phyloP scores from a whole-genome alignment of 257 asterid genomes.

The Lantana camara region DNA sequence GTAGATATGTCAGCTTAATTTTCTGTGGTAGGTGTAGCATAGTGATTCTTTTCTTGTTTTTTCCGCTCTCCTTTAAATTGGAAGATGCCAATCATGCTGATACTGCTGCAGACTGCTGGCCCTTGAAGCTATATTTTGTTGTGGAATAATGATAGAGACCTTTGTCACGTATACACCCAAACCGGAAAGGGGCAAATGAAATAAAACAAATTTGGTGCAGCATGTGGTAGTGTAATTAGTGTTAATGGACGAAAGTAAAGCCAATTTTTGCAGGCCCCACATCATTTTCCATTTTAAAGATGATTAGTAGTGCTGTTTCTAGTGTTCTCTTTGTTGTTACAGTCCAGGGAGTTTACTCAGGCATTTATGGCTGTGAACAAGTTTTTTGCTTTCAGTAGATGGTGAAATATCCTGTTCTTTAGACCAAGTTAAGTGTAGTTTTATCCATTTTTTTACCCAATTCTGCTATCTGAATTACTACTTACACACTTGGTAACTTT shows the following conservation, averaged over 20 bases:
- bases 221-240: slow-evolving; percentile 26
- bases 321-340: too few relatives aligned
- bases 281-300: slow-evolving; percentile 6
- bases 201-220: background rate
- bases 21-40: background rate
- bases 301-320: background rate
- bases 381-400: too few relatives aligned
- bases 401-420: background rate
- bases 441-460: background rate
- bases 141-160: slow-evolving; percentile 20
- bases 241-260: slow-evolving; percentile 25
- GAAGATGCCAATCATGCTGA: slow-evolving; percentile 3
- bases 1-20: background rate
- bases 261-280: slow-evolving; percentile 24
- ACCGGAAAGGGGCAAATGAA: background rate
- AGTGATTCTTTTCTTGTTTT: background rate
- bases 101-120: background rate
- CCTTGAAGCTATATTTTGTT: slow-evolving; percentile 17
- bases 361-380: too few relatives aligned
- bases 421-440: background rate
- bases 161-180: slow-evolving; percentile 7
- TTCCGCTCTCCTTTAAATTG: background rate
- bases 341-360: too few relatives aligned
- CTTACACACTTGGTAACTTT: background rate
- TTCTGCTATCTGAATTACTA: background rate